A percentile compares a stretch with the other conserved stretches of the same genome.
Conservation (phyloP, 1,139 yeast species). For the Protomyces arabidopsidicola region DNA sequence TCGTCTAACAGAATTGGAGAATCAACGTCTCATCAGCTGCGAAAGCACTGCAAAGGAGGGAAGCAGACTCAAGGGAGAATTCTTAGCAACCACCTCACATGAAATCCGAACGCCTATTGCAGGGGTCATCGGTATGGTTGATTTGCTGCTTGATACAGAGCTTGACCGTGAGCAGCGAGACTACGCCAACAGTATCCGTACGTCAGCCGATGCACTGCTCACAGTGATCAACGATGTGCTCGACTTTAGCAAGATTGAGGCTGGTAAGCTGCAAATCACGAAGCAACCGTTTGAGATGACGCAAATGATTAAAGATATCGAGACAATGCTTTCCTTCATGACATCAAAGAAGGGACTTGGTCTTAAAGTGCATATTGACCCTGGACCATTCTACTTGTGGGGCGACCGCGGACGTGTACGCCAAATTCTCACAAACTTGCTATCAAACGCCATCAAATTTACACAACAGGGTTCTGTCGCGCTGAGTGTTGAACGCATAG, state of each 20-base stretch:
- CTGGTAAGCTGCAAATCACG: conserved; percentile 67
- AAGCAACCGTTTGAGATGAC: conserved; percentile 55
- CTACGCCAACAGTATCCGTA: conserved; percentile 72
- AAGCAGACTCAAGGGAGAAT: conserved; percentile 23
- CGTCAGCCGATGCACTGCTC: conserved; percentile 67
- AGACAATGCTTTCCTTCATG: conserved; percentile 24
- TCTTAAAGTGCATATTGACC: conserved; percentile 11
- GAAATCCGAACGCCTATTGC: conserved; percentile 87
- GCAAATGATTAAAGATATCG: conserved; percentile 24
- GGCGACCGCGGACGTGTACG: conserved; percentile 85
- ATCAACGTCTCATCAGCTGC: conserved; percentile 6
- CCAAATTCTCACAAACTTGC: conserved; percentile 82
- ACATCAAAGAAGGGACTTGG: conserved; percentile 23
- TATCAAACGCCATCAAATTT: conserved; percentile 79
- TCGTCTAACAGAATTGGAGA: conserved; percentile 7
- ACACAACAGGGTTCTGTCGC: conserved; percentile 55
- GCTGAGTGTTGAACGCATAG: conserved; percentile 20
- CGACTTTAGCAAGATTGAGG: conserved; percentile 78
- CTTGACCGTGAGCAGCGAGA: conserved; percentile 73
- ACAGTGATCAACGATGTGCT: conserved; percentile 79
- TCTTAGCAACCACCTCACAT: conserved; percentile 42
- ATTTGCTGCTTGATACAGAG: conserved; percentile 76
- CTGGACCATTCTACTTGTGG: conserved; percentile 51
- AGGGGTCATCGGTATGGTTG: conserved; percentile 90
- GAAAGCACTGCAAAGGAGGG: conserved; percentile 21